Conservation (phyloP, 176 grass and related monocot species). For the Carex scoparia region DNA sequence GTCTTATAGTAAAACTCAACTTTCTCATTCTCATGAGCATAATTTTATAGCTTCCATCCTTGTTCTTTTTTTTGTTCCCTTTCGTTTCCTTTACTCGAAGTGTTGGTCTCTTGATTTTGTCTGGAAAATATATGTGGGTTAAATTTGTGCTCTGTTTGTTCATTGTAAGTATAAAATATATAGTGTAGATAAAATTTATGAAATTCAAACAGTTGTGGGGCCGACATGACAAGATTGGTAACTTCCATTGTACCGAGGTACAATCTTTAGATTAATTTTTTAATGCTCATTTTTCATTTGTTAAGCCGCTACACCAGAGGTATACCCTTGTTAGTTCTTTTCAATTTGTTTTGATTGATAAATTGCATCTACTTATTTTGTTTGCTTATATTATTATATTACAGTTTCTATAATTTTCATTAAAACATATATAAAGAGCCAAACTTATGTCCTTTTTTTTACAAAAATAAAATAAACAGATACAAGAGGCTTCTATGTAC, state of each 20-base stretch:
- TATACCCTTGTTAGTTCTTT: slow-evolving; percentile 22
- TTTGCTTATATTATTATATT: slow-evolving; percentile 9
- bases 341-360: slow-evolving; percentile 13
- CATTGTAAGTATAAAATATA: slow-evolving; percentile 20
- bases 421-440: neutral
- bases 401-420: neutral
- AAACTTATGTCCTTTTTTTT: neutral
- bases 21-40: slow-evolving; percentile 7
- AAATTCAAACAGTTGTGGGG: slow-evolving; percentile 23
- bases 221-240: slow-evolving; percentile 4
- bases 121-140: slow-evolving; percentile 6
- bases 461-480: slow-evolving; percentile 35
- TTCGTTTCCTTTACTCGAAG: neutral
- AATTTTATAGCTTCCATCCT: slow-evolving; percentile 8
- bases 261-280: slow-evolving; percentile 22
- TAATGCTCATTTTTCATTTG: slow-evolving; percentile 11
- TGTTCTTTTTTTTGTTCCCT: neutral
- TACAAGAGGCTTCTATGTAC: slow-evolving; percentile 86
- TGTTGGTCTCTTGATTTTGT: slow-evolving; percentile 13
- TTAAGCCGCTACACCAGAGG: slow-evolving; percentile 11
- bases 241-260: slow-evolving; percentile 29
- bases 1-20: slow-evolving; percentile 19
- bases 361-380: neutral
- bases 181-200: slow-evolving; percentile 20
- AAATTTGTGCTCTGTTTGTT: slow-evolving; percentile 14